These are phyloP conservation scores for Krasilnikovozyma curviuscula DNA, from an alignment of 768 basidiomycete species.

Conservation along the genomic window DNA sequence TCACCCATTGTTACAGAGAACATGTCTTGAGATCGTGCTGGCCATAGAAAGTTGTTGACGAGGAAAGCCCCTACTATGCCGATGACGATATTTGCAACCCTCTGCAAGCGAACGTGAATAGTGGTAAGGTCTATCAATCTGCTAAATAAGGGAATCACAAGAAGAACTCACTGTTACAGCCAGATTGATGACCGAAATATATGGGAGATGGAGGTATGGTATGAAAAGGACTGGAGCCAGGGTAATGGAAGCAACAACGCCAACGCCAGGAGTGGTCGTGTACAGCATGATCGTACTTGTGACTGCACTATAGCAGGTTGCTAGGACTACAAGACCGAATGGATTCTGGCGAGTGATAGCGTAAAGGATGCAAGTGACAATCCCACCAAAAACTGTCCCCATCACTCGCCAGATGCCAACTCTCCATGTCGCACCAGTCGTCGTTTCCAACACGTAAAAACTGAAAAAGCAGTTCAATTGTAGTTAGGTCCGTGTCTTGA, in stretches of 20 bases:
- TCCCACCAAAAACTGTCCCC: constrained; percentile 24
- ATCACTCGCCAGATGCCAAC: constrained; percentile 22
- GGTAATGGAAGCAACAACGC: constrained; percentile 21
- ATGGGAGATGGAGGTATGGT: constrained; percentile 16
- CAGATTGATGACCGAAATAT: constrained; percentile 17
- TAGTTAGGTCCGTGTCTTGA: background rate
- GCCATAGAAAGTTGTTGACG: constrained; percentile 23
- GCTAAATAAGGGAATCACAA: too few relatives aligned
- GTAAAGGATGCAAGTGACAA: constrained; percentile 19
- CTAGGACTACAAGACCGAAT: constrained; percentile 21
- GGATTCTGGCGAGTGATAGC: constrained; percentile 21
- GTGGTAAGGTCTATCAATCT: too few relatives aligned
- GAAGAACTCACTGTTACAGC: constrained; percentile 16
- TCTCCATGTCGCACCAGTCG: constrained; percentile 24
- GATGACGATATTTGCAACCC: constrained; percentile 4
- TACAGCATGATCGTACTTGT: constrained; percentile 25
- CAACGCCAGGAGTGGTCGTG: constrained; percentile 8
- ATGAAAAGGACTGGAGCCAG: constrained; percentile 26
- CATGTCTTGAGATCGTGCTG: constrained; percentile 6
- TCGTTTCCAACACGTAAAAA: constrained; percentile 24
- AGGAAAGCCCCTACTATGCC: constrained; percentile 7
- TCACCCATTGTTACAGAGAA: constrained; percentile 3
- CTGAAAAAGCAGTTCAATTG: background rate
- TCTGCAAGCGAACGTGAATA: too few relatives aligned
- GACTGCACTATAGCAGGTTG: constrained; percentile 20